Conservation (phyloP, 176 grass and related monocot genomes). For the Saccharum spontaneum region DNA sequence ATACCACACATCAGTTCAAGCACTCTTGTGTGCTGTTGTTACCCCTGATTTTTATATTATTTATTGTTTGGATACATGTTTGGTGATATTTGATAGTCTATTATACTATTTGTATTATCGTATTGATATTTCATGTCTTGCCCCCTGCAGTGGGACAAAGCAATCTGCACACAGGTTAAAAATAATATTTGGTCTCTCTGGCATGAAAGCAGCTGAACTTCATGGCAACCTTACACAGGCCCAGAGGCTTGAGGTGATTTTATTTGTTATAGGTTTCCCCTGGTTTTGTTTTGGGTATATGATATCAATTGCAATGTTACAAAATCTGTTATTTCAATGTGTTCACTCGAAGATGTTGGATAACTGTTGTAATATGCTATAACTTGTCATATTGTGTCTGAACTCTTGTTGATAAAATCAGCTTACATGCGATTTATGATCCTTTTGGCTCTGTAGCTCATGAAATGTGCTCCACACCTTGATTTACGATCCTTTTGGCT, state of each 20-base stretch:
- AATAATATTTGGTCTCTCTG: conserved; percentile 94
- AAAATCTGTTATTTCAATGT: neutral
- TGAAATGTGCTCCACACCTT: neutral
- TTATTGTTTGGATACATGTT: neutral
- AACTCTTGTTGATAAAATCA: neutral
- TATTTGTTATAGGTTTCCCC: conserved; percentile 28
- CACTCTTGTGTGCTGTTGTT: neutral
- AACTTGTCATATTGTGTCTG: neutral
- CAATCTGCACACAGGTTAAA: conserved; percentile 90
- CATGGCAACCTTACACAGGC: conserved; percentile 99
- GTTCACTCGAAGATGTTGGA: neutral
- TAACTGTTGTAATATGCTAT: neutral
- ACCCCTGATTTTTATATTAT: neutral
- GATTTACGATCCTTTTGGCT: neutral
- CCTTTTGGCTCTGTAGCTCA: neutral
- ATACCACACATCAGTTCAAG: neutral
- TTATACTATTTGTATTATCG: conserved; percentile 6
- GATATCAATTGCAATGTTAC: neutral
- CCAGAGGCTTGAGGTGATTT: conserved; percentile 90
- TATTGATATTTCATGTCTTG: conserved; percentile 29
- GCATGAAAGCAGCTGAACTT: conserved; percentile 95
- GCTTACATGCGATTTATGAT: neutral
- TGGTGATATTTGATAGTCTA: neutral
- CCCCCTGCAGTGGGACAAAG: conserved; percentile 71
- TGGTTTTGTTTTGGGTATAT: neutral